Evolutionary conservation across 306 rosid genomes (phyloP).

Genomic region (Betula pendula): DNA sequence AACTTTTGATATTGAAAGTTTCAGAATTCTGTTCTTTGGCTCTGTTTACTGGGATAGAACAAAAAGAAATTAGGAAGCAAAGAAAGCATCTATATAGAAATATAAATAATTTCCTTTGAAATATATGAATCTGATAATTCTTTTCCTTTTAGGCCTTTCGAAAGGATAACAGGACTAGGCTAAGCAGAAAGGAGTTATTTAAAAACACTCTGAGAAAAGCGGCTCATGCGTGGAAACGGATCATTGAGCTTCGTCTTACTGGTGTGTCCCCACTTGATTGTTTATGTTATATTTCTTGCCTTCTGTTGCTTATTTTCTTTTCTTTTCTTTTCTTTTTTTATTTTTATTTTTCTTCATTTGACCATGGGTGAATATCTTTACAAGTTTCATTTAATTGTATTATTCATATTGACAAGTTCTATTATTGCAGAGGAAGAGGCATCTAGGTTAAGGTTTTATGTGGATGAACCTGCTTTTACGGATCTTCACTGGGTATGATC

Average conservation of each 20-base stretch:
- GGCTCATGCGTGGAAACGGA: slow-evolving; percentile 83
- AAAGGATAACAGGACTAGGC: slow-evolving; percentile 67
- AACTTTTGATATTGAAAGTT: too few species aligned
- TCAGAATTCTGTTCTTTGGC: too few species aligned
- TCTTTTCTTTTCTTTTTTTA: neutral
- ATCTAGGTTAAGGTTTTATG: slow-evolving; percentile 55
- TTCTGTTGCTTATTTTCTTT: slow-evolving; percentile 18
- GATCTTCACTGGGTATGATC: slow-evolving; percentile 96
- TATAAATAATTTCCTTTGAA: neutral
- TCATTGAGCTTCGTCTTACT: slow-evolving; percentile 71
- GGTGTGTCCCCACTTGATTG: slow-evolving; percentile 41
- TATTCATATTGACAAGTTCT: slow-evolving; percentile 16
- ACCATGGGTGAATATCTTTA: neutral
- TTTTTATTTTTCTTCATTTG: neutral
- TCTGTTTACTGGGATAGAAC: slow-evolving; percentile 1
- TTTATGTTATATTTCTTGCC: slow-evolving; percentile 13
- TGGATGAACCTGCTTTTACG: slow-evolving; percentile 80
- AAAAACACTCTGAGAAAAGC: slow-evolving; percentile 80
- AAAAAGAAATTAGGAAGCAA: neutral
- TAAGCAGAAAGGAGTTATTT: slow-evolving; percentile 77
- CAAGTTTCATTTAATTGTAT: slow-evolving; percentile 11
- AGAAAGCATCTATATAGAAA: neutral
- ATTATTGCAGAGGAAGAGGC: slow-evolving; percentile 77
- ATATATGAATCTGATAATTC: neutral
- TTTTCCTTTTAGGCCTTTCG: slow-evolving; percentile 55